Evolutionary conservation across 75 land plant species (phyloP).

Genomic region (Azolla pinnata): DNA sequence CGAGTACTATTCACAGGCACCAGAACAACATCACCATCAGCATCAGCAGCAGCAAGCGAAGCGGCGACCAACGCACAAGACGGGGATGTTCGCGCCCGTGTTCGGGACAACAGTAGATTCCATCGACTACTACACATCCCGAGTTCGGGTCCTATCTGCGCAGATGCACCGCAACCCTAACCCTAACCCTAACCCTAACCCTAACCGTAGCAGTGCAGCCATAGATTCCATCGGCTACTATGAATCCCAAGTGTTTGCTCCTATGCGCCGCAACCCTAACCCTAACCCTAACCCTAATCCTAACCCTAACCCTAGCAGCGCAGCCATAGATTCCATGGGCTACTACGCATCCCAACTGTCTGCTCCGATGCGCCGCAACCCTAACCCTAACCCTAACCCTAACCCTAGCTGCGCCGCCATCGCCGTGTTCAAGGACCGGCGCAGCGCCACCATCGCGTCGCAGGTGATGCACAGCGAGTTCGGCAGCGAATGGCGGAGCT

Average conservation of each 20-base stretch:
- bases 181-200: constrained; percentile 41
- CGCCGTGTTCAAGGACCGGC: constrained; percentile 57
- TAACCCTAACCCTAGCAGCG: too few relatives aligned
- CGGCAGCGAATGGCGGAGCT: constrained; percentile 58
- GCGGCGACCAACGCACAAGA: constrained; percentile 56
- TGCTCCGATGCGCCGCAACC: constrained; percentile 43
- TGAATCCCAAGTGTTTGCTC: too few relatives aligned
- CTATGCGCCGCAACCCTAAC: too few relatives aligned
- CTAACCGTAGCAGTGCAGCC: constrained; percentile 44
- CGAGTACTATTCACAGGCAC: constrained; percentile 39
- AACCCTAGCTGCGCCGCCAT: constrained; percentile 56
- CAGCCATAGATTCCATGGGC: too few relatives aligned
- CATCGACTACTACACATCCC: constrained; percentile 47
- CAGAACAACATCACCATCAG: constrained; percentile 44
- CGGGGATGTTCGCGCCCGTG: constrained; percentile 64
- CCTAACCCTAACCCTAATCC: too few relatives aligned
- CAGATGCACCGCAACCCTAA: constrained; percentile 62
- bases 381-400: constrained; percentile 37
- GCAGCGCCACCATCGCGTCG: constrained; percentile 60
- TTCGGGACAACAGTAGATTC: constrained; percentile 64
- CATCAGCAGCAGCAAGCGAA: too few relatives aligned
- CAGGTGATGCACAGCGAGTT: constrained; percentile 57
- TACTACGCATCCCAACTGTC: too few relatives aligned
- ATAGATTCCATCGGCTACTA: too few relatives aligned
- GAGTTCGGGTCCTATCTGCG: too few relatives aligned